These are phyloP conservation scores for Xylaria grammica DNA, from an alignment of 495 filamentous ascomycete species.

Conservation along the genomic window DNA sequence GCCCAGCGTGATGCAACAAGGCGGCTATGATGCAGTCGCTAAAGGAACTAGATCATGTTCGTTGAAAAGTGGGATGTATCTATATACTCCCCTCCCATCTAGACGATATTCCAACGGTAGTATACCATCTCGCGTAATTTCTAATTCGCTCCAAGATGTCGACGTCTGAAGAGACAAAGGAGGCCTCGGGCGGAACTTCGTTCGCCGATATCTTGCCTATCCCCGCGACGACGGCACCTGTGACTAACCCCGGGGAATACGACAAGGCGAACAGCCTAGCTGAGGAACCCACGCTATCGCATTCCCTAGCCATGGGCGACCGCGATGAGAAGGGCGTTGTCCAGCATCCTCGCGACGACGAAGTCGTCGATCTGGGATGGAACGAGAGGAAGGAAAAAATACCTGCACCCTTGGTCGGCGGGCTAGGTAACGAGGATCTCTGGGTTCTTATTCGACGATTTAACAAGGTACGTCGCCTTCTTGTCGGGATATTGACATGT, in stretches of 20 bases:
- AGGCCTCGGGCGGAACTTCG: neutral
- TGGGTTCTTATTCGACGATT: conserved; percentile 83
- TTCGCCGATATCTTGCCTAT: conserved; percentile 43
- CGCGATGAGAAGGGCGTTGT: conserved; percentile 41
- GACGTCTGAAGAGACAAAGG: conserved; percentile 9
- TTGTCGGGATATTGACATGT: neutral
- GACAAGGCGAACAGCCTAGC: conserved; percentile 34
- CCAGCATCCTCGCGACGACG: conserved; percentile 38
- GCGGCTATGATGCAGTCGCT: conserved; percentile 10
- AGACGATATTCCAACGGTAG: neutral
- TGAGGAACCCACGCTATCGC: conserved; percentile 43
- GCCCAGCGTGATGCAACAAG: neutral
- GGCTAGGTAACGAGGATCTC: conserved; percentile 80
- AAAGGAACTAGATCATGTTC: neutral
- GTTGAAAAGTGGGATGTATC: conserved; percentile 13
- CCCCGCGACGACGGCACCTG: conserved; percentile 38
- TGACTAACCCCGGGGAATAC: conserved; percentile 27
- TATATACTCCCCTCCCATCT: neutral
- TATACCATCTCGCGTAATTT: too few species aligned
- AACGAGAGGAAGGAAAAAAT: conserved; percentile 63
- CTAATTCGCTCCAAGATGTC: conserved; percentile 4
- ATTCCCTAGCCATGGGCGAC: conserved; percentile 41
- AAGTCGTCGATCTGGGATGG: conserved; percentile 76
- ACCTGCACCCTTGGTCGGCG: conserved; percentile 68
- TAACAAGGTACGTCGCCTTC: conserved; percentile 66